Base-by-base conservation (phyloP, 805 yeast species). In the Starmerella tilneyi region DNA sequence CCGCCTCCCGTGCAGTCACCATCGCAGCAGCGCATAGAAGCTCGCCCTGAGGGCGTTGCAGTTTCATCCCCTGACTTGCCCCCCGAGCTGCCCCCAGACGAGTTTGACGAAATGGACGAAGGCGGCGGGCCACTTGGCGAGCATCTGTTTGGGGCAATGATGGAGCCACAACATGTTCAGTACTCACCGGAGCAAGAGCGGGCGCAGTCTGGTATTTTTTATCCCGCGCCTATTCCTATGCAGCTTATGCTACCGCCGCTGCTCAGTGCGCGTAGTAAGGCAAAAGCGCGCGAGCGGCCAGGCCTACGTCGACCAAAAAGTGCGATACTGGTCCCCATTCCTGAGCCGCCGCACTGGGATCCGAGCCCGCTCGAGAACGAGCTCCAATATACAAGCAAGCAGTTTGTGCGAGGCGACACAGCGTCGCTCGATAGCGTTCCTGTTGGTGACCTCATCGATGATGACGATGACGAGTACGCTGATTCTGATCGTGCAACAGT, bases 181-280 rank as follows among this genome's bases (percentile, higher is more conserved):
- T 17, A 27, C 29, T 27, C 41, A 11, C 9, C 16, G 9, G 26
- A 38, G 7, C 33, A 13, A 9, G 11, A 11, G 15, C 7, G 23
- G n/a, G n/a, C n/a, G n/a, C n/a, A n/a, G 23, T 9, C 32, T 11
- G 19, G 15, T 29, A 22, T 46, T 2, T 52, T 46, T 42, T 63
- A 63, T 34, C 67, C 67, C 3, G 63, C 67, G 3, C 67, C 66
- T 3, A 53, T 63, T 9, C 68, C 68, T 9, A 43, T 50, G n/a
- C 53, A 52, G 46, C 54, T 63, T 13, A 49, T 53, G 23, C 55
- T 61, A 5, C 68, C 68, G 9, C 68, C 68, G 4, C 44, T 58
- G 23, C 44, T 63, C 31, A 52, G 61, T 9, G 50, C 48, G 5
- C 46, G 47, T 11, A 33, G 29, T 20, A 29, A 29, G 30, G 17